Evolutionary conservation across 2,329 filamentous ascomycete genomes (phyloP), one percentile per base, ranked within the genome.

Genomic region (Sporothrix luriei): DNA sequence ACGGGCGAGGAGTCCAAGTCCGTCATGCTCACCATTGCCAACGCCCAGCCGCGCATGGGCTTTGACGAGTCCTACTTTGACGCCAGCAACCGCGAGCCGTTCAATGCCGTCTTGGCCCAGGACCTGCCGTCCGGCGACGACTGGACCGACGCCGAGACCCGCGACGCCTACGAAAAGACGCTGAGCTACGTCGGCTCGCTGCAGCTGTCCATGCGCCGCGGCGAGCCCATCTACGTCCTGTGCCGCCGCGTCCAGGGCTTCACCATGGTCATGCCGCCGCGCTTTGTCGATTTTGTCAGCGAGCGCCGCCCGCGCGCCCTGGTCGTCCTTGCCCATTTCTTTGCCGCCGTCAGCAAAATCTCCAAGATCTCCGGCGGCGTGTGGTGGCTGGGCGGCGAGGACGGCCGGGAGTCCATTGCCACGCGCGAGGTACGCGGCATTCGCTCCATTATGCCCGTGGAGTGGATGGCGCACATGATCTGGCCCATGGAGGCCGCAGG

Each of bases 201-300:
- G 14, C 75, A 77, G 49, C 68, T 70, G 3, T 71, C 73, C 51
- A 73, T 75, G 33, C 71, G 73, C 66, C 74, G 73, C 46, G 76
- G 76, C 40, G 77, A 79, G 73, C 76, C 77, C 4, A 72, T 75
- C 24, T 76, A 78, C 49, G 75, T 76, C 0, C 46, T 78, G 29
- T 71, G 74, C 61, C 71, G 76, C 4, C 71, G 75, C 3, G 65
- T 76, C 43, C 76, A 77, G 69, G 71, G 71, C 4, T 77, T 77
- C 49, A 73, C 75, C 46, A 70, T 77, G 67, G 55, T 76, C 21
- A 64, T 75, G 21, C 75, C 75, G 16, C 55, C 73, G 1, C 68
- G 59, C 14, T 77, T 75, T 38, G 69, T 75, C 61, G 72, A 73
- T 11, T 72, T 77, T 64, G 67, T 77, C 24, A 69, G 71, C 4